These are phyloP conservation scores for Pseudozyma tsukubaensis DNA, from an alignment of 1,284 basidiomycete genomes.

Conservation along the genomic window DNA sequence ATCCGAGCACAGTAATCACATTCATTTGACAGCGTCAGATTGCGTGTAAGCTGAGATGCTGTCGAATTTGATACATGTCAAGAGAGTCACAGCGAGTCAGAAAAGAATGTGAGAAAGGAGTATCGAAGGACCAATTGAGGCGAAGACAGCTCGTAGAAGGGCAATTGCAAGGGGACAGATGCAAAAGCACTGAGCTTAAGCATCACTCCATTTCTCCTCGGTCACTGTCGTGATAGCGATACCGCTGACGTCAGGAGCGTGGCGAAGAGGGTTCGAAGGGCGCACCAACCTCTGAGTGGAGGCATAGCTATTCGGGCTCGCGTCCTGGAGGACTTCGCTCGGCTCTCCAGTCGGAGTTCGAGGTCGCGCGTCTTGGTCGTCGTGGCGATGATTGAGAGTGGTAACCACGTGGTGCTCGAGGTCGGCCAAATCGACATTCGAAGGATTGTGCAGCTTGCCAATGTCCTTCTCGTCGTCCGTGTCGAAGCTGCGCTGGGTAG, in stretches of 20 bases:
- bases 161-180: background rate
- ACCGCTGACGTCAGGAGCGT: conserved; percentile 24
- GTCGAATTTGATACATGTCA: too few relatives aligned
- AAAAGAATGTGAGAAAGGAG: too few relatives aligned
- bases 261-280: conserved; percentile 21
- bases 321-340: background rate
- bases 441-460: conserved; percentile 6
- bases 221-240: conserved; percentile 29
- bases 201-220: conserved; percentile 28
- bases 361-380: conserved; percentile 7
- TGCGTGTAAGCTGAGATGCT: too few relatives aligned
- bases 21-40: too few relatives aligned
- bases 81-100: too few relatives aligned
- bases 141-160: too few relatives aligned
- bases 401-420: conserved; percentile 15
- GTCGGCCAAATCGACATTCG: conserved; percentile 15
- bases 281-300: conserved; percentile 2
- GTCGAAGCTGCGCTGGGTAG: conserved; percentile 29
- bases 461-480: conserved; percentile 29
- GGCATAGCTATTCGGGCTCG: background rate
- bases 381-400: conserved; percentile 14
- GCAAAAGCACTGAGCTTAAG: background rate
- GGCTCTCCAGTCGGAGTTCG: conserved; percentile 5
- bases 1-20: too few relatives aligned
- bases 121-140: too few relatives aligned